phyloP scores from a whole-genome alignment of 163 green algal genomes.

The Coccomyxa subellipsoidea region DNA sequence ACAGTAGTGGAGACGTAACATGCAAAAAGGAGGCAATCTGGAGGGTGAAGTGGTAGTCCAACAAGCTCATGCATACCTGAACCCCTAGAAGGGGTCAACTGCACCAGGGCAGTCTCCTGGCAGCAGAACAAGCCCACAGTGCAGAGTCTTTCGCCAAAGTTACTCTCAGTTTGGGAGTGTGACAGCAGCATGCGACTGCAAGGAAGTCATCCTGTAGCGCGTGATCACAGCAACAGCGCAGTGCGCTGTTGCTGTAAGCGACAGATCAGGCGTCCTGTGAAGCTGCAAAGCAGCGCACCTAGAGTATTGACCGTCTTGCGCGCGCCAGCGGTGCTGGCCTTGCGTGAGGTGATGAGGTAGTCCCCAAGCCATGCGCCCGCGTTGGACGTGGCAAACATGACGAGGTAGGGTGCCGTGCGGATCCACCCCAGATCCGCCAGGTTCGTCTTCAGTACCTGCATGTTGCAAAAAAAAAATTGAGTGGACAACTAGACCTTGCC shows the following conservation, averaged over 20 bases:
- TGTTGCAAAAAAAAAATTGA: background rate
- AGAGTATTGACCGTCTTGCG: constrained; percentile 79
- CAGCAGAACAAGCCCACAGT: background rate
- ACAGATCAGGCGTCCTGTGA: no score
- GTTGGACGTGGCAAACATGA: constrained; percentile 93
- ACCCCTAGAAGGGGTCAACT: background rate
- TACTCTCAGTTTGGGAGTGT: no score
- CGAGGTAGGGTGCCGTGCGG: constrained; percentile 90
- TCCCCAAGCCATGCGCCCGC: constrained; percentile 84
- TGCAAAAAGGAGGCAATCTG: background rate
- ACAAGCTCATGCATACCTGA: background rate
- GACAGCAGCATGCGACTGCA: no score
- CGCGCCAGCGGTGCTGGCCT: constrained; percentile 44
- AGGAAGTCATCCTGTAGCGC: background rate
- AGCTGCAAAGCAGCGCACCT: constrained; percentile 34
- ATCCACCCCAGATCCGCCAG: constrained; percentile 63
- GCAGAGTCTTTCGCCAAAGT: no score
- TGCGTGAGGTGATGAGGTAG: constrained; percentile 61
- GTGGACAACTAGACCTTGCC: background rate
- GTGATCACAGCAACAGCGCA: background rate
- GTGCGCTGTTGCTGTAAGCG: background rate
- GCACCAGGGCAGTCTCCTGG: background rate
- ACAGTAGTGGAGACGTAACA: background rate
- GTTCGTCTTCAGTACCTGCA: constrained; percentile 51
- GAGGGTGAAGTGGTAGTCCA: background rate